Percentiles rank a stretch among this genome's conserved stretches.
Conservation (phyloP, 2,329 filamentous ascomycete genomes). For the Ophiostoma australiae region DNA sequence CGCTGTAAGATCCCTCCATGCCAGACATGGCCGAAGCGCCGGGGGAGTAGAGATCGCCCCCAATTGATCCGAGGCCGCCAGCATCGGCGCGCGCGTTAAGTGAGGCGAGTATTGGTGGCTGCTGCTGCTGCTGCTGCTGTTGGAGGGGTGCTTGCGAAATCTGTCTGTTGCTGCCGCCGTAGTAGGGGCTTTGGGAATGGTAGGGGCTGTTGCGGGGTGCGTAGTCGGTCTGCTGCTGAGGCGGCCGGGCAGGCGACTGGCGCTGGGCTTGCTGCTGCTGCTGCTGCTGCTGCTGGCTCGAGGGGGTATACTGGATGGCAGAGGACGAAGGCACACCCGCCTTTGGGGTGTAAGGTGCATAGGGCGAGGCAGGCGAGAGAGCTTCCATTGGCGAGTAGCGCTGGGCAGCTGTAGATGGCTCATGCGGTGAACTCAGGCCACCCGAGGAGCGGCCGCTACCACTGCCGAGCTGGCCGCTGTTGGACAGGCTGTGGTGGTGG, state of each 20-base stretch:
- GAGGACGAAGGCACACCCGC: slow-evolving; percentile 46
- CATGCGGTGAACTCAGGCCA: slow-evolving; percentile 65
- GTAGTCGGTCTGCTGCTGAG: slow-evolving; percentile 45
- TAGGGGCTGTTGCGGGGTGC: slow-evolving; percentile 36
- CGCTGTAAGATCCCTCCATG: slow-evolving; percentile 61
- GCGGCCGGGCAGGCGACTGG: slow-evolving; percentile 71
- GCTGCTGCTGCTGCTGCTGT: slow-evolving; percentile 56
- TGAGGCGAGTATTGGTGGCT: slow-evolving; percentile 55
- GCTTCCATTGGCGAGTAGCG: slow-evolving; percentile 96
- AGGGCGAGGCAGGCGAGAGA: slow-evolving; percentile 73
- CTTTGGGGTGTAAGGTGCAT: slow-evolving; percentile 62
- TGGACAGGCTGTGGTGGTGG: slow-evolving; percentile 67
- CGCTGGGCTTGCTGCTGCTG: slow-evolving; percentile 41
- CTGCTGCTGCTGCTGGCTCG: slow-evolving; percentile 22
- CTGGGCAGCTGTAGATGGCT: slow-evolving; percentile 77
- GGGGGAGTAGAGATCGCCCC: slow-evolving; percentile 55
- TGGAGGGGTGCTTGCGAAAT: slow-evolving; percentile 21
- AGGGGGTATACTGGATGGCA: slow-evolving; percentile 23
- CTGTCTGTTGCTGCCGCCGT: slow-evolving; percentile 44
- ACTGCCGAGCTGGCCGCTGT: slow-evolving; percentile 35
- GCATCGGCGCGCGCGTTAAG: slow-evolving; percentile 55
- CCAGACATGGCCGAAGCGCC: slow-evolving; percentile 62
- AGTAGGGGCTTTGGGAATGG: slow-evolving; percentile 52
- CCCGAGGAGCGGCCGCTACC: slow-evolving; percentile 36
- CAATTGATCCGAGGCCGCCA: slow-evolving; percentile 51